Evolutionary conservation across 208 protist species (phyloP).

Genomic region (Leptomonas seymouri): DNA sequence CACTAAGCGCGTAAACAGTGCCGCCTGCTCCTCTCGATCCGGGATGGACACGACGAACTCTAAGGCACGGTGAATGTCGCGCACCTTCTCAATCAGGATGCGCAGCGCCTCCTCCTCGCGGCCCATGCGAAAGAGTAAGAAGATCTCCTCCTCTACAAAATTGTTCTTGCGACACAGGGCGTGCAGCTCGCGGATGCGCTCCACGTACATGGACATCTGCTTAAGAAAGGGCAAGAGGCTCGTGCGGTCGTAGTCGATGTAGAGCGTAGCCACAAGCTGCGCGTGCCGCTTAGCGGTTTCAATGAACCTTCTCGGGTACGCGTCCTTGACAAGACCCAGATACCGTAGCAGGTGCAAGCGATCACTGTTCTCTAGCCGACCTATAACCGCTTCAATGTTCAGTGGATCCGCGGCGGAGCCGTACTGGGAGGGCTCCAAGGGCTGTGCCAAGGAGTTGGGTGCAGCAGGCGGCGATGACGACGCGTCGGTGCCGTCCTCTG

Average conservation of each 20-base stretch:
- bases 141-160: constrained; percentile 70
- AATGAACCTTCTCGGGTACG: constrained; percentile 31
- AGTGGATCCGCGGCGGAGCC: constrained; percentile 36
- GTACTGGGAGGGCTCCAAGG: constrained; percentile 15
- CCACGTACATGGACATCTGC: constrained; percentile 61
- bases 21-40: constrained; percentile 56
- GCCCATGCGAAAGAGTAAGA: constrained; percentile 75
- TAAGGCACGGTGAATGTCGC: constrained; percentile 30
- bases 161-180: constrained; percentile 69
- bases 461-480: background rate
- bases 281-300: constrained; percentile 42
- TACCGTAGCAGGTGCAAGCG: constrained; percentile 62
- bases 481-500: background rate
- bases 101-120: constrained; percentile 78
- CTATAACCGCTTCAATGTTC: constrained; percentile 44
- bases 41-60: constrained; percentile 37
- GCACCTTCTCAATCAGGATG: constrained; percentile 56
- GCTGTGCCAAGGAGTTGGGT: background rate
- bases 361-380: constrained; percentile 47
- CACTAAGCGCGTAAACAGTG: constrained; percentile 59
- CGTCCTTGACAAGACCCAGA: constrained; percentile 44
- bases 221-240: constrained; percentile 62
- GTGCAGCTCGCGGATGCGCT: constrained; percentile 68
- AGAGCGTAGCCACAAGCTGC: constrained; percentile 71
- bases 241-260: constrained; percentile 71